A percentile compares a stretch with the other conserved stretches of the same genome.
Evolutionary conservation across 2,329 filamentous ascomycete genomes (phyloP).

Genomic region (Ophiostoma novo-ulmi): DNA sequence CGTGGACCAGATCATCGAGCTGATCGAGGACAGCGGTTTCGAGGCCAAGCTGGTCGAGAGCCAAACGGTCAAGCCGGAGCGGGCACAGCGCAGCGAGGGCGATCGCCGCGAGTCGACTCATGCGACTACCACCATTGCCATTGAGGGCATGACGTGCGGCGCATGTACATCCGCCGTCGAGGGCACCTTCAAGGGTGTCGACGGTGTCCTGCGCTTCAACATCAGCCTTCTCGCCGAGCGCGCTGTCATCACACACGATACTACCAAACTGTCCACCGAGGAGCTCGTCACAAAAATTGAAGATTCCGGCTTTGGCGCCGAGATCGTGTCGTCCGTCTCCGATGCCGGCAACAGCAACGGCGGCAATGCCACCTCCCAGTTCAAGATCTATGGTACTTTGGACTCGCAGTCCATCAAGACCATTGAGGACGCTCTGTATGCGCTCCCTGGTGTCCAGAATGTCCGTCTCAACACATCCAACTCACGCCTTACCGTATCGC

Average conservation of each 20-base stretch:
- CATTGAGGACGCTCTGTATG: conserved; percentile 63
- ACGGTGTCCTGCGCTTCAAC: conserved; percentile 82
- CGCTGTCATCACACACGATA: conserved; percentile 80
- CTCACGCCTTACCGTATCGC: conserved; percentile 66
- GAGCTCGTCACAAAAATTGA: conserved; percentile 80
- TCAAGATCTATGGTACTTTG: conserved; percentile 77
- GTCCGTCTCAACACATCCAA: conserved; percentile 69
- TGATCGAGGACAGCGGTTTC: conserved; percentile 70
- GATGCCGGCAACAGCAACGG: conserved; percentile 51
- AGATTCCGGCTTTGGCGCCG: conserved; percentile 82
- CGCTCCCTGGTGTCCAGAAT: conserved; percentile 66
- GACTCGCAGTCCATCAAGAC: conserved; percentile 66
- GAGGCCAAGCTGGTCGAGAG: conserved; percentile 70
- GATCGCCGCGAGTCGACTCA: conserved; percentile 54
- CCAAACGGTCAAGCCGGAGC: conserved; percentile 42
- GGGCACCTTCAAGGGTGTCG: conserved; percentile 68
- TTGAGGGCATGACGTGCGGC: conserved; percentile 97
- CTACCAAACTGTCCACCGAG: conserved; percentile 62
- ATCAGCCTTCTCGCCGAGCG: conserved; percentile 91
- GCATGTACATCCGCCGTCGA: conserved; percentile 93
- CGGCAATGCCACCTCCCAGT: conserved; percentile 59
- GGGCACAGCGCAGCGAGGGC: conserved; percentile 39
- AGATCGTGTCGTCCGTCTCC: conserved; percentile 69
- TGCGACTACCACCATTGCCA: conserved; percentile 75
- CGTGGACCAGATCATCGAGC: conserved; percentile 51